A percentile compares a stretch with the other conserved stretches of the same genome.
Conservation (phyloP, 1,284 basidiomycete genomes). For the Nidula niveotomentosa region DNA sequence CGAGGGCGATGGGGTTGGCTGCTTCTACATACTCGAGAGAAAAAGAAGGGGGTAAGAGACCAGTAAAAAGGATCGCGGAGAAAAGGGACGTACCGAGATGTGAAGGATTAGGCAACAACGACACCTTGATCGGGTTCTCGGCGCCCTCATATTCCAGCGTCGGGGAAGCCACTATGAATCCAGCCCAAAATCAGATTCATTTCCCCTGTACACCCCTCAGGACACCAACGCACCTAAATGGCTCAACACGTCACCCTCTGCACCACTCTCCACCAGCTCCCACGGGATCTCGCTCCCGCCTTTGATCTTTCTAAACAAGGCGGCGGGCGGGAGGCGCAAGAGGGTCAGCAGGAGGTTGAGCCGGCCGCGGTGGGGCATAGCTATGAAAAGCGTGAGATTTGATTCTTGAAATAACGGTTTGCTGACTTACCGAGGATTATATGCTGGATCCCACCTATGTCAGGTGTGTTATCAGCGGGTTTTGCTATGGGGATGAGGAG, state of each 20-base stretch:
- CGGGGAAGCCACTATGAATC: conserved; percentile 55
- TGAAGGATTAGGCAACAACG: conserved; percentile 85
- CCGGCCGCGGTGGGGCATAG: conserved; percentile 87
- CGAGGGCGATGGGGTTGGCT: conserved; percentile 81
- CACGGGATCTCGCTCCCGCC: conserved; percentile 74
- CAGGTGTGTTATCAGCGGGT: background rate
- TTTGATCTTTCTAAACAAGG: conserved; percentile 84
- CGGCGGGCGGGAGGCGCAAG: conserved; percentile 61
- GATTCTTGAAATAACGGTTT: background rate
- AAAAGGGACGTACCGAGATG: conserved; percentile 63
- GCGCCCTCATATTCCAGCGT: conserved; percentile 54
- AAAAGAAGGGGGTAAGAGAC: background rate
- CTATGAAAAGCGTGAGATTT: conserved; percentile 18
- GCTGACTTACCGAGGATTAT: conserved; percentile 56
- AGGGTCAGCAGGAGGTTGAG: conserved; percentile 85
- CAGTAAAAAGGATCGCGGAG: background rate
- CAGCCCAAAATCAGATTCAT: too few relatives aligned
- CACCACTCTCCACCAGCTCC: conserved; percentile 44
- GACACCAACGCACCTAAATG: conserved; percentile 59
- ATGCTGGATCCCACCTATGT: conserved; percentile 63
- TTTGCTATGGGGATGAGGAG: background rate
- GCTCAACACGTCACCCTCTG: conserved; percentile 84
- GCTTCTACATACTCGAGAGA: conserved; percentile 54
- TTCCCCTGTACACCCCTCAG: too few relatives aligned
- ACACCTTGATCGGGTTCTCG: conserved; percentile 60